phyloP scores from a whole-genome alignment of 345 rosid genomes.

The Rhodomyrtus tomentosa region DNA sequence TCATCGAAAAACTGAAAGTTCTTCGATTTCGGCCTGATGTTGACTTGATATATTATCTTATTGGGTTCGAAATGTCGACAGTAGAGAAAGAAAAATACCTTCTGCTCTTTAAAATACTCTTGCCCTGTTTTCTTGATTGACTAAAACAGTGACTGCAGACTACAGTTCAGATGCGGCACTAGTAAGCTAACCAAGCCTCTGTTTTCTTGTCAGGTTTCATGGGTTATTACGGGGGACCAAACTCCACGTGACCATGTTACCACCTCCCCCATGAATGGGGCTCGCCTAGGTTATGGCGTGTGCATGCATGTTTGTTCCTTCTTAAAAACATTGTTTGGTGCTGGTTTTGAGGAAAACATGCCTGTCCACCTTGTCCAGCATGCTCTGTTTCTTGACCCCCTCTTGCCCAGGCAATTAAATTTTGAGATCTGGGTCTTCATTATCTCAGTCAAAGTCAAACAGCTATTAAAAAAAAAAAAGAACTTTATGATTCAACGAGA shows the following conservation, averaged over 20 bases:
- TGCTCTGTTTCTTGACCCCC: neutral
- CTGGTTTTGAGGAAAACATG: slow-evolving; percentile 42
- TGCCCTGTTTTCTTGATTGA: neutral
- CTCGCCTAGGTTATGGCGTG: slow-evolving; percentile 19
- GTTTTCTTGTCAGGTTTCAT: neutral
- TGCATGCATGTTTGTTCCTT: slow-evolving; percentile 17
- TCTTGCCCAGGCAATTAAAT: neutral
- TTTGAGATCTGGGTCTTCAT: neutral
- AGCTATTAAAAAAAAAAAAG: neutral
- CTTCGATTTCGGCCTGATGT: neutral
- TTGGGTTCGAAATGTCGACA: neutral
- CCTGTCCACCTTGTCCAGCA: slow-evolving; percentile 34
- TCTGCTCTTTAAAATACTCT: neutral
- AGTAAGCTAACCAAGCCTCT: neutral
- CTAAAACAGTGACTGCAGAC: neutral
- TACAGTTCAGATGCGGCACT: neutral
- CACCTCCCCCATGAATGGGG: slow-evolving; percentile 1
- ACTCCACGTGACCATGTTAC: slow-evolving; percentile 52
- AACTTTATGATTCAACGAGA: neutral
- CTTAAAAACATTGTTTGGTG: neutral
- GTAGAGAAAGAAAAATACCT: neutral
- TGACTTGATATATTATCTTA: neutral
- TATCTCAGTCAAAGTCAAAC: neutral
- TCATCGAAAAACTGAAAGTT: neutral
- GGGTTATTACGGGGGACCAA: neutral